phyloP scores from a whole-genome alignment of 2,329 filamentous ascomycete genomes.

The Mycosphaerella sp. region DNA sequence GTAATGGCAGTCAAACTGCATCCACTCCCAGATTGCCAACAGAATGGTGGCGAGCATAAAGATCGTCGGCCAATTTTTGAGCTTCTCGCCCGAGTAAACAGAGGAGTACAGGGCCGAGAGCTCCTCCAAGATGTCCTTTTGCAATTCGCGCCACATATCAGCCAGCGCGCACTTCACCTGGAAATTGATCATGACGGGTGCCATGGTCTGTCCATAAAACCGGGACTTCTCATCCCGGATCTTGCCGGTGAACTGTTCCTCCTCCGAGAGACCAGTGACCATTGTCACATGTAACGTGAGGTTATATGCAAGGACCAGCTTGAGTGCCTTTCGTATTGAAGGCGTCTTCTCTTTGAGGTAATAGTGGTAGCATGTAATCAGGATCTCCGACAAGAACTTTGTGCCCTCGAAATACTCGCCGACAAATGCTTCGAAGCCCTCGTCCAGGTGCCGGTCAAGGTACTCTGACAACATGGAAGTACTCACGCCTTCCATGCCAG shows the following conservation, averaged over 20 bases:
- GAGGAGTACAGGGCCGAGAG: conserved; percentile 90
- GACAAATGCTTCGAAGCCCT: conserved; percentile 85
- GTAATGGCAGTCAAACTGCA: conserved; percentile 98
- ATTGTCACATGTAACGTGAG: conserved; percentile 90
- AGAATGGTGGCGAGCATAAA: conserved; percentile 95
- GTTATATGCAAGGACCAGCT: conserved; percentile 93
- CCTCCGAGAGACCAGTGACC: conserved; percentile 80
- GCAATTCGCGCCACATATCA: conserved; percentile 95
- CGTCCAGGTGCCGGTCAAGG: conserved; percentile 89
- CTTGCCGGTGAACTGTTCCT: conserved; percentile 69
- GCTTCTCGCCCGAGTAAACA: conserved; percentile 92
- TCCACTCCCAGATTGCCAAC: conserved; percentile 93
- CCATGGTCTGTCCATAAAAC: conserved; percentile 82
- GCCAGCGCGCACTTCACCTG: conserved; percentile 97
- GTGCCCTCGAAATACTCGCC: conserved; percentile 96
- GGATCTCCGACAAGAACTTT: conserved; percentile 87
- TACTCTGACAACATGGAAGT: conserved; percentile 78
- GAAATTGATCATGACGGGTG: conserved; percentile 99
- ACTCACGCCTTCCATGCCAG: conserved; percentile 81
- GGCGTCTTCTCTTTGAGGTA: conserved; percentile 82
- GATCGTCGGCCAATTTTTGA: conserved; percentile 99
- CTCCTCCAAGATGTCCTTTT: conserved; percentile 93
- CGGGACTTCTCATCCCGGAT: conserved; percentile 82
- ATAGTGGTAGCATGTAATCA: conserved; percentile 92
- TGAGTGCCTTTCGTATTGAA: conserved; percentile 89